Evolutionary conservation across 2,329 filamentous ascomycete genomes (phyloP).

Genomic region (Purpureocillium lavendulum): DNA sequence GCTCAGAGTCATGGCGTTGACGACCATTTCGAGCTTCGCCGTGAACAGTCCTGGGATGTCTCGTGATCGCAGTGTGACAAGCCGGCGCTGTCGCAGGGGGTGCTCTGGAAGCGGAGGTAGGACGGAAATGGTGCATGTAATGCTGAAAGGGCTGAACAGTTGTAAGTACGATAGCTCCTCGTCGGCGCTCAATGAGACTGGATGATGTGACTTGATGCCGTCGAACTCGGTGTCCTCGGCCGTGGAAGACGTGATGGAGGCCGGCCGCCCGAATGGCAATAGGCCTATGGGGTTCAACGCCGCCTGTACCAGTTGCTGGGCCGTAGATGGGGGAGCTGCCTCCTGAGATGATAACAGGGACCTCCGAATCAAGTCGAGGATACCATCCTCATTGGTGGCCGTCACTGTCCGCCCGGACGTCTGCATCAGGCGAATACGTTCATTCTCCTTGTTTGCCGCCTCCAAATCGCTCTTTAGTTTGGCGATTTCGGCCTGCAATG

Average conservation of each 20-base stretch:
- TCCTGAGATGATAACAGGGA: constrained; percentile 29
- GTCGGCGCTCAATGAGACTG: constrained; percentile 49
- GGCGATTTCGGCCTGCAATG: constrained; percentile 46
- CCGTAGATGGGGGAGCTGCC: constrained; percentile 16
- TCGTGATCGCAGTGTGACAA: constrained; percentile 40
- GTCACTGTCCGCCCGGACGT: constrained; percentile 27
- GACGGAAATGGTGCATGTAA: constrained; percentile 44
- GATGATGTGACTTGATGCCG: constrained; percentile 53
- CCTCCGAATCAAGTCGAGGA: constrained; percentile 31
- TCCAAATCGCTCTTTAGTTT: constrained; percentile 51
- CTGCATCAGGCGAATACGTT: constrained; percentile 36
- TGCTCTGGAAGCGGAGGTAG: constrained; percentile 25
- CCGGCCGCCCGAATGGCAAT: constrained; percentile 38
- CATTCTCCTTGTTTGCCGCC: constrained; percentile 48
- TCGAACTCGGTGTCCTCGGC: constrained; percentile 25
- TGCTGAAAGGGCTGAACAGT: constrained; percentile 60
- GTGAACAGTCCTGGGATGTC: constrained; percentile 44
- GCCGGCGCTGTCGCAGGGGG: constrained; percentile 43
- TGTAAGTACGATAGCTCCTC: constrained; percentile 63
- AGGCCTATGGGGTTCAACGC: constrained; percentile 43
- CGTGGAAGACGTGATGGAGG: constrained; percentile 13
- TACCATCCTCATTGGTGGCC: constrained; percentile 23
- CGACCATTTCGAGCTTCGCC: constrained; percentile 47
- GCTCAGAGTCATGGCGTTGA: constrained; percentile 43
- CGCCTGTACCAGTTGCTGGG: constrained; percentile 35